Percentiles rank a stretch among this genome's conserved stretches.
These are phyloP conservation scores for Cyclotella baltica DNA, from an alignment of 108 stramenopile species.

Conservation along the genomic window DNA sequence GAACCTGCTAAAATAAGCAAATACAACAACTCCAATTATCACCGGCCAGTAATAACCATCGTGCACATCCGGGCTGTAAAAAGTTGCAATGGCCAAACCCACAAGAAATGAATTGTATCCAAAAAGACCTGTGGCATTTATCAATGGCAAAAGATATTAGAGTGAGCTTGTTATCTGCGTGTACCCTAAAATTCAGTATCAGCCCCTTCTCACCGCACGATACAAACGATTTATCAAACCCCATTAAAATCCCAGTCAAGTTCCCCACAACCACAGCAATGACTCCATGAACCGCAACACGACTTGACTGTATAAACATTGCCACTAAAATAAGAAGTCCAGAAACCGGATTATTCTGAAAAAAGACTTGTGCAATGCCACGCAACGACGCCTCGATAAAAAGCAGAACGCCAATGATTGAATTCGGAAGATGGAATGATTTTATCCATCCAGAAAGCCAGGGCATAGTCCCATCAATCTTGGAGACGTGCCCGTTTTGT, in stretches of 20 bases:
- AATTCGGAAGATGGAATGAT: not conserved
- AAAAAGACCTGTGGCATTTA: constrained; percentile 50
- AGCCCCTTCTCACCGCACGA: no score
- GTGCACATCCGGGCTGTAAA: constrained; percentile 28
- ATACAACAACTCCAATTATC: no score
- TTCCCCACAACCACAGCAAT: constrained; percentile 42
- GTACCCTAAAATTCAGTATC: no score
- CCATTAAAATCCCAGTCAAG: constrained; percentile 34
- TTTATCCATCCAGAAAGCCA: constrained; percentile 12
- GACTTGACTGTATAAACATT: constrained; percentile 45
- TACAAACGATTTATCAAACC: constrained; percentile 29
- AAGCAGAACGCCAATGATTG: not conserved
- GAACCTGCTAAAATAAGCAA: no score
- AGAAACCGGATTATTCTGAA: constrained; percentile 51
- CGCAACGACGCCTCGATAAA: constrained; percentile 37
- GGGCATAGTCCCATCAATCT: constrained; percentile 31
- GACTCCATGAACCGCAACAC: constrained; percentile 49
- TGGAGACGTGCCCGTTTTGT: not conserved
- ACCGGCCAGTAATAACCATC: constrained; percentile 17
- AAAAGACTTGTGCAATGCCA: constrained; percentile 45
- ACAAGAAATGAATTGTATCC: constrained; percentile 54
- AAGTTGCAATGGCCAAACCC: constrained; percentile 52
- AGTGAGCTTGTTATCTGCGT: no score
- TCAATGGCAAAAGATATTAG: no score
- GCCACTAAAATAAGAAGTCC: constrained; percentile 46